Evolutionary conservation across 768 basidiomycete genomes (phyloP).

Genomic region (Dacryopinax primogenitus): DNA sequence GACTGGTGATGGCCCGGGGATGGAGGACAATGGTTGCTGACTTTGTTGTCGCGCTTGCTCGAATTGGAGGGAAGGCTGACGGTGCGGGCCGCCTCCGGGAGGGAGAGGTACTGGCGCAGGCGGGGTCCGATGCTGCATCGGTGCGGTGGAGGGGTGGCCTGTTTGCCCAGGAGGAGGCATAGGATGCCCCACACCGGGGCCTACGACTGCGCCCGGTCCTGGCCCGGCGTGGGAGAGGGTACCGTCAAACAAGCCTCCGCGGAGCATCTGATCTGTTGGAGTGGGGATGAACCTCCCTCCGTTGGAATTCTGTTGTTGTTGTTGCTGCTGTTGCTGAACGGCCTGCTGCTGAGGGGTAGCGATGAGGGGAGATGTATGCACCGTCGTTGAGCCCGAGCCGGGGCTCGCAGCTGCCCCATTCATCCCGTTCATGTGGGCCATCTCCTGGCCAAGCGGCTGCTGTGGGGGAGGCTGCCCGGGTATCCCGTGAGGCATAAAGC

Average conservation of each 20-base stretch:
- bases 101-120: not conserved
- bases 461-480: not conserved
- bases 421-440: constrained; percentile 9
- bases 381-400: not conserved
- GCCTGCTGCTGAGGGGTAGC: constrained; percentile 2
- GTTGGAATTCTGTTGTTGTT: not conserved
- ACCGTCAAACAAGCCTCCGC: constrained; percentile 1
- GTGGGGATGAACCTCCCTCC: constrained; percentile 2
- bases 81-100: not conserved
- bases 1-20: not conserved
- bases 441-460: constrained; percentile 11
- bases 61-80: constrained; percentile 1
- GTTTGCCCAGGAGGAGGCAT: not conserved
- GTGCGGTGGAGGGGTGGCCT: not conserved
- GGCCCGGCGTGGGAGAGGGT: not conserved
- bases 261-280: constrained; percentile 1
- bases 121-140: not conserved
- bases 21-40: not conserved
- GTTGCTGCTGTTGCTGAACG: not conserved
- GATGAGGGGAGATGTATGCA: constrained; percentile 10
- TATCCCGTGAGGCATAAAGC: not conserved
- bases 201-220: not conserved
- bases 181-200: no score
- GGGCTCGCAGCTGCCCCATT: not conserved
- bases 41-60: not conserved